A percentile compares a stretch with the other conserved stretches of the same genome.
These are phyloP conservation scores for Pigoraptor vietnamica DNA, from an alignment of 78 protist species.

Conservation along the genomic window DNA sequence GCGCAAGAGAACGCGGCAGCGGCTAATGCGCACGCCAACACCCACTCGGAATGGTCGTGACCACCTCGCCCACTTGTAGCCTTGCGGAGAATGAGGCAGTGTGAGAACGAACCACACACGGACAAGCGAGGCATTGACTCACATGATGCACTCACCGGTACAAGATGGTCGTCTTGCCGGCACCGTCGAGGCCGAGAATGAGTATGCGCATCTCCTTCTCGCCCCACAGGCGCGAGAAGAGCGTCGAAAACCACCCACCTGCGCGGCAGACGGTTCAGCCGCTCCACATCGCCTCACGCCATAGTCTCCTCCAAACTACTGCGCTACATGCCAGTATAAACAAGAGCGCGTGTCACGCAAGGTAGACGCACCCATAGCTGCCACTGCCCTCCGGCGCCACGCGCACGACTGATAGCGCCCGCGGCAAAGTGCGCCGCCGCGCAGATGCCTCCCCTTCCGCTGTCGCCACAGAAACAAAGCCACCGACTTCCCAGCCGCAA, in stretches of 20 bases:
- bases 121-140: neutral
- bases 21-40: too few relatives aligned
- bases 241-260: constrained; percentile 41
- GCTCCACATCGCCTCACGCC: too few relatives aligned
- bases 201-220: constrained; percentile 76
- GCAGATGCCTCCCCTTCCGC: too few relatives aligned
- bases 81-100: too few relatives aligned
- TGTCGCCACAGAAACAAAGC: too few relatives aligned
- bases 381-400: too few relatives aligned
- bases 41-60: constrained; percentile 64
- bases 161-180: constrained; percentile 83
- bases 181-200: constrained; percentile 92
- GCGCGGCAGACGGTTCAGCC: neutral
- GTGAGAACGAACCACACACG: neutral
- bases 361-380: too few relatives aligned
- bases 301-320: too few relatives aligned
- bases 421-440: too few relatives aligned
- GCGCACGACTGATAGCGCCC: too few relatives aligned
- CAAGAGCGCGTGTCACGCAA: neutral
- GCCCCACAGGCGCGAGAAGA: constrained; percentile 62
- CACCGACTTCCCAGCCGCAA: too few relatives aligned
- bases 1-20: too few relatives aligned
- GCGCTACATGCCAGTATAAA: neutral
- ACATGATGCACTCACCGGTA: constrained; percentile 43
- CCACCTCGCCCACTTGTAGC: constrained; percentile 63